A percentile compares a stretch with the other conserved stretches of the same genome.
Conservation (phyloP, 768 basidiomycete species). For the Pilatotrama ljubarskyi region DNA sequence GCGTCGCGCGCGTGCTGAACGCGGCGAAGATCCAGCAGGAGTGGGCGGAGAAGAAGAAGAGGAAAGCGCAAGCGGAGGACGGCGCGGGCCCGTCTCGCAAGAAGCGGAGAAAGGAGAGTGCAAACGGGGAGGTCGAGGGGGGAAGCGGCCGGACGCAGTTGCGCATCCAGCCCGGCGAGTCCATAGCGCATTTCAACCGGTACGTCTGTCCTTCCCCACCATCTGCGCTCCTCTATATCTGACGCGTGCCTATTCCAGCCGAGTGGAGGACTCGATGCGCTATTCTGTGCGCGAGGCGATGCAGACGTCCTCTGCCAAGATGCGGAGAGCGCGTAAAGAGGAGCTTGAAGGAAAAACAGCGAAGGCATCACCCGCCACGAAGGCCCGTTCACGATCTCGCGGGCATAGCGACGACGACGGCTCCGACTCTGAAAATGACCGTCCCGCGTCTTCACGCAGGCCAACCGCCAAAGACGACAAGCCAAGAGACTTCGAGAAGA, state of each 20-base stretch:
- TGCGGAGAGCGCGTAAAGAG: constrained; percentile 46
- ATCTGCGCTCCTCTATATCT: neutral
- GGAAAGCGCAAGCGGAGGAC: constrained; percentile 34
- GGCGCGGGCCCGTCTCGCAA: constrained; percentile 22
- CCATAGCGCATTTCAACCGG: constrained; percentile 77
- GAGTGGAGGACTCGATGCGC: constrained; percentile 73
- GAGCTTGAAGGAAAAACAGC: constrained; percentile 25
- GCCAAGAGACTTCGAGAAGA: constrained; percentile 48
- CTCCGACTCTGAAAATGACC: constrained; percentile 6
- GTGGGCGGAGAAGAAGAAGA: constrained; percentile 48
- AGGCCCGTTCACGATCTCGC: neutral
- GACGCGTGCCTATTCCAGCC: constrained; percentile 41
- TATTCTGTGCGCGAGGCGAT: constrained; percentile 63
- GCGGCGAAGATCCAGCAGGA: constrained; percentile 58
- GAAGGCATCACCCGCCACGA: neutral
- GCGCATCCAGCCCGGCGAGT: constrained; percentile 65
- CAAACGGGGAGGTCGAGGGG: neutral
- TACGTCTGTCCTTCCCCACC: constrained; percentile 34
- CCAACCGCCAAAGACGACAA: constrained; percentile 13
- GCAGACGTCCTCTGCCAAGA: constrained; percentile 52
- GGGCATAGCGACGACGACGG: constrained; percentile 6
- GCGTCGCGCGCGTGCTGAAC: constrained; percentile 62
- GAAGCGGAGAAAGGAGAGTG: constrained; percentile 30
- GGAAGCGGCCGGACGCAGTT: constrained; percentile 27
- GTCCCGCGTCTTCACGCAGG: neutral